These are phyloP conservation scores for Taxillus chinensis DNA, from an alignment of 164 flowering plant genomes.

Conservation along the genomic window DNA sequence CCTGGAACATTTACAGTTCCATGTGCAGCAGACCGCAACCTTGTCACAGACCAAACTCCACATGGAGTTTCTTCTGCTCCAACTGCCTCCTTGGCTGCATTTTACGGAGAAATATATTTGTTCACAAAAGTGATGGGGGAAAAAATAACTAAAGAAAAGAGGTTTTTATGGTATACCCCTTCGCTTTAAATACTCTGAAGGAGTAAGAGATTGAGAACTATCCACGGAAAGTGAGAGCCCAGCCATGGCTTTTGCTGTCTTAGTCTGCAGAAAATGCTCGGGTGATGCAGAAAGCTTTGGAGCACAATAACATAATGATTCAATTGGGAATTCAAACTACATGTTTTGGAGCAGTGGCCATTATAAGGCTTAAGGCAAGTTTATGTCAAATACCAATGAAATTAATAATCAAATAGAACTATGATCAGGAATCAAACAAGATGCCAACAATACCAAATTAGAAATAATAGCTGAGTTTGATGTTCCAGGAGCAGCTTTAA, in stretches of 20 bases:
- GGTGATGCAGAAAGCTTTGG: background rate
- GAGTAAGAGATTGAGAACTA: slow-evolving; percentile 59
- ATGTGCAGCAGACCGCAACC: slow-evolving; percentile 91
- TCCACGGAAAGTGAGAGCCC: slow-evolving; percentile 73
- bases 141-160: slow-evolving; percentile 1
- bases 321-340: background rate
- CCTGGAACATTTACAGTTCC: slow-evolving; percentile 75
- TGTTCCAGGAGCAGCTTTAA: slow-evolving; percentile 82
- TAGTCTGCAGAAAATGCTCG: slow-evolving; percentile 46
- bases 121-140: background rate
- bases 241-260: slow-evolving; percentile 80
- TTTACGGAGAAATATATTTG: background rate
- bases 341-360: background rate
- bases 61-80: slow-evolving; percentile 91
- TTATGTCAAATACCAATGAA: background rate
- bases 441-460: slow-evolving; percentile 53
- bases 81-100: slow-evolving; percentile 86
- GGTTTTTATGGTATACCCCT: slow-evolving; percentile 44
- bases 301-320: background rate
- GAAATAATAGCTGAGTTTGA: slow-evolving; percentile 68
- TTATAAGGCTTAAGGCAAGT: background rate
- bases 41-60: slow-evolving; percentile 94
- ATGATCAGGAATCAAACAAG: background rate
- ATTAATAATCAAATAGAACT: background rate
- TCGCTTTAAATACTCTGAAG: slow-evolving; percentile 53